Evolutionary conservation across 1,139 yeast genomes (phyloP), one percentile per base, ranked within the genome.

Genomic region (Yamadazyma friedrichii): DNA sequence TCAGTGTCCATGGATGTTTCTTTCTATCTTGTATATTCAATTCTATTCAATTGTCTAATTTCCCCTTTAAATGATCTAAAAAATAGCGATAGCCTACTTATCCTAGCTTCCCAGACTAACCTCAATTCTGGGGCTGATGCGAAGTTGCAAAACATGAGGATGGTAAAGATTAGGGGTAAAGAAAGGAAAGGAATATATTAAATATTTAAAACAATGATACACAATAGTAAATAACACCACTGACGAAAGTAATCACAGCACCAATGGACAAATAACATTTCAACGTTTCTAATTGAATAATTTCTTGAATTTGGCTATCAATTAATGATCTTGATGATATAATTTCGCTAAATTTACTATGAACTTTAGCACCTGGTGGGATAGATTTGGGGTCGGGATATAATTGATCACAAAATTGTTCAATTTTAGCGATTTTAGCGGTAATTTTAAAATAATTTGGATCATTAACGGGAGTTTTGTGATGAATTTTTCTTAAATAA

Each of bases 361-460:
- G 53, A 35, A 57, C 44, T 38, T 54, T 50, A 16, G 60, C 68
- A 12, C 67, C 70, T 13, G 47, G 41, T 3, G 76, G 76, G 31
- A 66, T 55, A 3, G 65, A 51, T 5, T 49, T 51, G 17, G 46
- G 46, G 29, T 68, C 58, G 5, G 91, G 93, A 58, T 80, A 80
- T 76, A 84, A 73, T 41, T 73, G 68, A 59, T 91, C 96, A 55
- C 91, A 83, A 61, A 80, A 84, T 64, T 85, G 94, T 56, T 88
- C 95, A 51, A 89, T 78, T 62, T 86, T 87, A 39, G 95, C 96
- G 61, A 96, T 86, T 51, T 80, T 78, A 49, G 88, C 79, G 49
- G 94, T 95, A 48, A 94, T 78, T 48, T 81, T 78, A 59, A 93
- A 72, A 65, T 88, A 94, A 66, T 87, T 86, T 50, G 96, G 95